phyloP scores from a whole-genome alignment of 1,284 basidiomycete genomes.

The Ustilago xerochloae region DNA sequence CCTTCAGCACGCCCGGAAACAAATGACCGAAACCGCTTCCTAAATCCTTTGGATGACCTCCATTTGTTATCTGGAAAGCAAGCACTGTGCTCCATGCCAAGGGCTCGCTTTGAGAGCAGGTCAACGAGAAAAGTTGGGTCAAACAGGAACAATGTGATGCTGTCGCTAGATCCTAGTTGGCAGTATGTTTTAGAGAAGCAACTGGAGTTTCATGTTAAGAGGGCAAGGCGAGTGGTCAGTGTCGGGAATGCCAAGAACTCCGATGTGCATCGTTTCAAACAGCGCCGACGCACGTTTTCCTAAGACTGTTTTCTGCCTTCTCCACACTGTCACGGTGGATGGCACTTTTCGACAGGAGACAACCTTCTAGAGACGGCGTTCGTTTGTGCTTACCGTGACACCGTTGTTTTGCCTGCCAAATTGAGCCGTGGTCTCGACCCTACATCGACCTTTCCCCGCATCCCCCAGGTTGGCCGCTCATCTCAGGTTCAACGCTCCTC shows the following conservation, averaged over 20 bases:
- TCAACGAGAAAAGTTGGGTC: background rate
- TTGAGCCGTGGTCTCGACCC: conserved; percentile 1
- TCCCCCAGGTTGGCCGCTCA: background rate
- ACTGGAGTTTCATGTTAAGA: background rate
- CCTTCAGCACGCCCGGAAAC: background rate
- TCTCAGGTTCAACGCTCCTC: background rate
- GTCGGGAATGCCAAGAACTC: conserved; percentile 23
- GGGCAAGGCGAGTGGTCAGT: background rate
- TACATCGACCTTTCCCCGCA: conserved; percentile 10
- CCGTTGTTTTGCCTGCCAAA: background rate
- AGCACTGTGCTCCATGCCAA: background rate
- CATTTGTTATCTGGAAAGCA: background rate
- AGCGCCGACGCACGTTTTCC: conserved; percentile 12
- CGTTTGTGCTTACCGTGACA: background rate
- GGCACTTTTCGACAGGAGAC: conserved; percentile 35
- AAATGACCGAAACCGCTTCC: background rate
- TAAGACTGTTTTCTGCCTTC: background rate
- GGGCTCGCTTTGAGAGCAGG: background rate
- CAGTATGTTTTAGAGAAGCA: background rate
- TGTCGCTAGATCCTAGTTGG: background rate
- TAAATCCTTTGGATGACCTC: background rate
- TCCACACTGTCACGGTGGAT: background rate
- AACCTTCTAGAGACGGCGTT: background rate
- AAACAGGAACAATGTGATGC: background rate
- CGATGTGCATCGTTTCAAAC: conserved; percentile 17